Conservation (phyloP, 257 asterid genomes). For the Linderniella brevidens region DNA sequence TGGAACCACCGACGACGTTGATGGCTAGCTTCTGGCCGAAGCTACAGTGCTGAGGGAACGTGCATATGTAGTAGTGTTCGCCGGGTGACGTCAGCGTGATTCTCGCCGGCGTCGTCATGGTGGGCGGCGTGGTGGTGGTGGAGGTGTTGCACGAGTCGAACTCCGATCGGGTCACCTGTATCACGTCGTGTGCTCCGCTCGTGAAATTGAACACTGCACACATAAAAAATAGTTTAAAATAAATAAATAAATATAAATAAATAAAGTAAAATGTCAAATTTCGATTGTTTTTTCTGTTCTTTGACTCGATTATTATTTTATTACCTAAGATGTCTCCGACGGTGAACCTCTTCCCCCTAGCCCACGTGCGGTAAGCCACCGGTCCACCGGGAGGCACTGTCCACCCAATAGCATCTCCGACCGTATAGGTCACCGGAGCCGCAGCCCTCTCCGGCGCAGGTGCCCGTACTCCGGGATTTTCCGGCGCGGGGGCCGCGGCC, state of each 20-base stretch:
- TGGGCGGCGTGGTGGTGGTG: conserved; percentile 15
- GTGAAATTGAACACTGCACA: conserved; percentile 60
- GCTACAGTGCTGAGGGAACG: conserved; percentile 38
- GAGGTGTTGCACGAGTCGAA: conserved; percentile 39
- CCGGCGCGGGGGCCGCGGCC: conserved; percentile 14
- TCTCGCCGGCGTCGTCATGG: conserved; percentile 38
- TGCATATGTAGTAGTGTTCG: conserved; percentile 54
- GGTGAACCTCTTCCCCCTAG: conserved; percentile 23
- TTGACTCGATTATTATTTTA: not conserved
- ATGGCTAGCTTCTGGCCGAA: conserved; percentile 46
- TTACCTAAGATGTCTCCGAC: conserved; percentile 60
- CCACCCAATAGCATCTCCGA: conserved; percentile 64
- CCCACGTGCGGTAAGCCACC: conserved; percentile 41
- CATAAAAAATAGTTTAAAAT: not conserved
- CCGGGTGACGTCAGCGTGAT: conserved; percentile 36
- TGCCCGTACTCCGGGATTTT: conserved; percentile 6
- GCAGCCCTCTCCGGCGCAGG: conserved; percentile 24
- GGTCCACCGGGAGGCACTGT: conserved; percentile 33
- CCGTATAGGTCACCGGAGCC: conserved; percentile 19
- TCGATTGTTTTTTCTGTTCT: not conserved
- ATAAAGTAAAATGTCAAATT: not conserved
- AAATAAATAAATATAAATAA: not conserved
- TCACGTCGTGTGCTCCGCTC: conserved; percentile 35
- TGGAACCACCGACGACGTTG: conserved; percentile 26
- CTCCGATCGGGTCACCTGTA: conserved; percentile 22